Conservation (phyloP, 73 alveolate genomes). For the Symbiodinium natans region DNA sequence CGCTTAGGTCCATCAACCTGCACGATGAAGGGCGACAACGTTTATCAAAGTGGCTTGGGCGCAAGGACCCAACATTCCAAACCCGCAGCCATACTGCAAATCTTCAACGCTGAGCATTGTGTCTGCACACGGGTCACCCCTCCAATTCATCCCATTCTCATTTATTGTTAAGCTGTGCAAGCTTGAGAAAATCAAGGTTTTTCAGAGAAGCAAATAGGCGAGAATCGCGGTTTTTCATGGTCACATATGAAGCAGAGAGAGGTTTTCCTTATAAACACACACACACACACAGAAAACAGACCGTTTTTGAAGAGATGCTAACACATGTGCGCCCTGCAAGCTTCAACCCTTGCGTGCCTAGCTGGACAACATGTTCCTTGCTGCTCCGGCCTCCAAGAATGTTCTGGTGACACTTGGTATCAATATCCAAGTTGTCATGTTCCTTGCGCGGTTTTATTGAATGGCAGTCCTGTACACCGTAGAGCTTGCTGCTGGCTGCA, state of each 20-base stretch:
- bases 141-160: no score
- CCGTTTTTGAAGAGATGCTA: neutral
- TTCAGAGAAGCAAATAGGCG: no score
- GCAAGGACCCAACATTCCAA: no score
- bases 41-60: neutral
- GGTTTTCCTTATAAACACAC: no score
- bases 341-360: neutral
- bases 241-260: neutral
- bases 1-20: neutral
- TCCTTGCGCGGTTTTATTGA: neutral
- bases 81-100: no score
- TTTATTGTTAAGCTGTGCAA: no score
- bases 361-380: neutral
- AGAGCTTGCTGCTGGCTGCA: neutral
- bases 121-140: no score
- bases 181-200: no score
- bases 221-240: neutral
- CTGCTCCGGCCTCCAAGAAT: constrained; percentile 10
- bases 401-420: neutral
- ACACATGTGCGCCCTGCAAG: neutral
- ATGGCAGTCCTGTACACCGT: neutral
- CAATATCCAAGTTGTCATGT: neutral
- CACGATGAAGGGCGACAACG: neutral
- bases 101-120: no score
- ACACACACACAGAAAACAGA: neutral